These are phyloP conservation scores for Plantago coronopus DNA, from an alignment of 305 asterid genomes.

Conservation along the genomic window DNA sequence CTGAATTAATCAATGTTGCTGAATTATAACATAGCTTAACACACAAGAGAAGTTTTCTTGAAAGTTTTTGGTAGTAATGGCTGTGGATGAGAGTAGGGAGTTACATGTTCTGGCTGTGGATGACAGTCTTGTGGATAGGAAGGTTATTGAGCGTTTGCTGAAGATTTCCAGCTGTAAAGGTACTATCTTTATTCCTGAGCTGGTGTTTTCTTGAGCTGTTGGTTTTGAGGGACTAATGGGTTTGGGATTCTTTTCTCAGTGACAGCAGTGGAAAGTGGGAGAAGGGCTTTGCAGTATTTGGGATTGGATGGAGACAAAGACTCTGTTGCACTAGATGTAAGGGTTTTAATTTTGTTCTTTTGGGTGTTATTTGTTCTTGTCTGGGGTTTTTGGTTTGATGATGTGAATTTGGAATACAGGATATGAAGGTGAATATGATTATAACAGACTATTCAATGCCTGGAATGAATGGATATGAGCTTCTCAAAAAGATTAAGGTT, in stretches of 20 bases:
- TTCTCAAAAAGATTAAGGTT: constrained; percentile 83
- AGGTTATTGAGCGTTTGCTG: constrained; percentile 70
- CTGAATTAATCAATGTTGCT: neutral
- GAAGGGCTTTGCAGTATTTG: constrained; percentile 73
- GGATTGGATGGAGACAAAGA: constrained; percentile 72
- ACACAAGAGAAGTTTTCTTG: no score
- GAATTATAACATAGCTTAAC: neutral
- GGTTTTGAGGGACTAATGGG: constrained; percentile 12
- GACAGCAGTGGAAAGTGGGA: constrained; percentile 87
- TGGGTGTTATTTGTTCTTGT: neutral
- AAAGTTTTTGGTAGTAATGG: constrained; percentile 20
- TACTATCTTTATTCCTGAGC: constrained; percentile 14
- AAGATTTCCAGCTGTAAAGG: constrained; percentile 85
- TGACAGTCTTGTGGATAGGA: constrained; percentile 76
- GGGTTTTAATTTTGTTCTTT: constrained; percentile 1
- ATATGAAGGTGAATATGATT: constrained; percentile 74
- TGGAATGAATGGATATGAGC: constrained; percentile 94
- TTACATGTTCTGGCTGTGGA: constrained; percentile 91
- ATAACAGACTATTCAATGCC: constrained; percentile 94
- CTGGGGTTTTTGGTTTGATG: neutral
- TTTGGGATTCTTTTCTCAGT: constrained; percentile 30
- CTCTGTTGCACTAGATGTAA: constrained; percentile 60
- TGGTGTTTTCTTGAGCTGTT: constrained; percentile 4
- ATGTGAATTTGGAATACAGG: constrained; percentile 32
- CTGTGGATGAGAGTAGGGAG: constrained; percentile 36